A percentile compares a stretch with the other conserved stretches of the same genome.
These are phyloP conservation scores for Myrmaecium sp. DNA, from an alignment of 2,329 filamentous ascomycete genomes.

Conservation along the genomic window DNA sequence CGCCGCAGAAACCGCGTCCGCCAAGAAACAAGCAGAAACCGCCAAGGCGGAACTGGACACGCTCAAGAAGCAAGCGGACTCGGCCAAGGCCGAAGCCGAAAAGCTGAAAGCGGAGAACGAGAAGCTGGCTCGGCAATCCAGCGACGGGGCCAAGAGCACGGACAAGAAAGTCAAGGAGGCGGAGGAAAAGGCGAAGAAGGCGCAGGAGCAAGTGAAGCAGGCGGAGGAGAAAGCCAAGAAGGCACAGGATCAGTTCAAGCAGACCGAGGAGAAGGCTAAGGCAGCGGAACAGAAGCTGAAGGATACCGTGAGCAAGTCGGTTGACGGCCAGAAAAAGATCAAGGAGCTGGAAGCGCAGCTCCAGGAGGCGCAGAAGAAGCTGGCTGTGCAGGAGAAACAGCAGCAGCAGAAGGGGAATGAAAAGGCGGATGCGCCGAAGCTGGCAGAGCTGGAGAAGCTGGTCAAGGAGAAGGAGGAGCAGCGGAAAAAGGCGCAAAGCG, in stretches of 20 bases:
- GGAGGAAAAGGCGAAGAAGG: conserved; percentile 26
- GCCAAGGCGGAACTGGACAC: conserved; percentile 2
- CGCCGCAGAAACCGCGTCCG: no score
- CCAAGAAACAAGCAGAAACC: no score
- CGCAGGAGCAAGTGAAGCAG: conserved; percentile 2
- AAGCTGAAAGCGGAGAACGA: conserved; percentile 21
- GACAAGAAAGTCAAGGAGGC: conserved; percentile 26
- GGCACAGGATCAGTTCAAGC: conserved; percentile 7
- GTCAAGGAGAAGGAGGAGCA: conserved; percentile 25
- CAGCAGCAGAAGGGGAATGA: conserved; percentile 17
- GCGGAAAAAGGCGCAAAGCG: conserved; percentile 19
- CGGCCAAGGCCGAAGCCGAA: conserved; percentile 6
- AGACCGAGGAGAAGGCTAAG: conserved; percentile 16
- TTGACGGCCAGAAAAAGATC: conserved; percentile 31
- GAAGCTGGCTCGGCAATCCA: conserved; percentile 23
- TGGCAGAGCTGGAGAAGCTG: conserved; percentile 15
- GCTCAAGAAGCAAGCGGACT: conserved; percentile 2
- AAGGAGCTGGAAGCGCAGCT: conserved; percentile 30
- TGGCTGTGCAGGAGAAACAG: conserved; percentile 24
- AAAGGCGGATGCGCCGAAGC: conserved; percentile 31
- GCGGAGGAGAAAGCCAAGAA: conserved; percentile 7
- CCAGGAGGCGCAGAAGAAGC: conserved; percentile 10
- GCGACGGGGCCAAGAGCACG: conserved; percentile 27
- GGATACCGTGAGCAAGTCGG: conserved; percentile 25
- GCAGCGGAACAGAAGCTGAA: conserved; percentile 22